Percentiles rank a stretch among this genome's conserved stretches.
Conservation (phyloP, 1,139 yeast species). For the Meyerozyma smithsonii region DNA sequence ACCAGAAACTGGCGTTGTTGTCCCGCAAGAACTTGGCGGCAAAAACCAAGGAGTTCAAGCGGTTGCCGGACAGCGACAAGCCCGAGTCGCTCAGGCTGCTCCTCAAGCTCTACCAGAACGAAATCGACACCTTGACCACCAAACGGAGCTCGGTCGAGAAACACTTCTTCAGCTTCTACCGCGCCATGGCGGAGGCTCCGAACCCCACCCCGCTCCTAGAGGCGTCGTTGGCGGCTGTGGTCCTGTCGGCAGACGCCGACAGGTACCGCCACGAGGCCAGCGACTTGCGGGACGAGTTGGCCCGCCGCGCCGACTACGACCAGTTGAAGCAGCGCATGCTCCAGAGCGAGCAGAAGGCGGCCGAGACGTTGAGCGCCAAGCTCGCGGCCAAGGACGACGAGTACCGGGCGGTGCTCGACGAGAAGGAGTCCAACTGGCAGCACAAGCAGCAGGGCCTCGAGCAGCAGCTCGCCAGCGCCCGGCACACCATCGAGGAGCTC, state of each 20-base stretch:
- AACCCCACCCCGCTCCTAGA: conserved; percentile 85
- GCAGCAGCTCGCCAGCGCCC: conserved; percentile 41
- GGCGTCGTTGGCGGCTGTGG: conserved; percentile 64
- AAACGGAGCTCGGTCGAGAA: conserved; percentile 73
- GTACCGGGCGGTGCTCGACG: conserved; percentile 52
- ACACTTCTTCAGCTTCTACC: conserved; percentile 68
- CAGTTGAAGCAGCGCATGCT: conserved; percentile 59
- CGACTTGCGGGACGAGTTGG: conserved; percentile 54
- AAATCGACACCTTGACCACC: conserved; percentile 76
- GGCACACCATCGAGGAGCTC: conserved; percentile 49
- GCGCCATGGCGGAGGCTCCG: conserved; percentile 82
- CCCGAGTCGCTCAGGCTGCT: conserved; percentile 60
- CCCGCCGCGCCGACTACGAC: conserved; percentile 74
- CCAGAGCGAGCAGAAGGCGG: conserved; percentile 54
- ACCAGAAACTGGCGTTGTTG: conserved; percentile 61
- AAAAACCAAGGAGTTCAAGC: conserved; percentile 78
- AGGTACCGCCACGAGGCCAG: conserved; percentile 51
- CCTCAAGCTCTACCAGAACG: conserved; percentile 80
- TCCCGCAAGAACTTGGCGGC: conserved; percentile 74
- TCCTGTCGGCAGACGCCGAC: conserved; percentile 51
- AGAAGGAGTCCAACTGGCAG: conserved; percentile 58
- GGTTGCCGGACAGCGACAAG: conserved; percentile 62
- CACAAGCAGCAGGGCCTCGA: conserved; percentile 44
- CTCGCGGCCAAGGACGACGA: conserved; percentile 61
- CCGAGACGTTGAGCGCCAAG: conserved; percentile 43